phyloP scores from a whole-genome alignment of 2,329 filamentous ascomycete genomes.

The Bipolaris sorokiniana region DNA sequence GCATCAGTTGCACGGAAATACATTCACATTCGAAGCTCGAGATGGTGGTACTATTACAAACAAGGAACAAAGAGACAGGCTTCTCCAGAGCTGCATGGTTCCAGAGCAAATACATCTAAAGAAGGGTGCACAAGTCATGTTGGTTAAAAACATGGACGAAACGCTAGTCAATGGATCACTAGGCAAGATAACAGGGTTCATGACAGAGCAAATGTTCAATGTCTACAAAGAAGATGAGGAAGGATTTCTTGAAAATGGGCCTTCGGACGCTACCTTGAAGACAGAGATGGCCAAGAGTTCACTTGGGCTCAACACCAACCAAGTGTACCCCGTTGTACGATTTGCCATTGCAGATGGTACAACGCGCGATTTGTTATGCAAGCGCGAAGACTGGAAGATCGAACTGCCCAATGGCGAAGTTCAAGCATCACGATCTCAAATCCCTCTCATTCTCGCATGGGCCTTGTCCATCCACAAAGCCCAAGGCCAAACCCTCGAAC shows the following conservation, averaged over 20 bases:
- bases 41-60: slow-evolving; percentile 76
- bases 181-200: slow-evolving; percentile 83
- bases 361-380: slow-evolving; percentile 76
- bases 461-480: slow-evolving; percentile 98
- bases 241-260: slow-evolving; percentile 58
- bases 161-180: slow-evolving; percentile 92
- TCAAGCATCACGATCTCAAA: slow-evolving; percentile 77
- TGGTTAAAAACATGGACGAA: slow-evolving; percentile 99
- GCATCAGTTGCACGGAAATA: slow-evolving; percentile 70
- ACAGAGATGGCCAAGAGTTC: slow-evolving; percentile 57
- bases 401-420: slow-evolving; percentile 95
- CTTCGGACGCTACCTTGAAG: slow-evolving; percentile 48
- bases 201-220: slow-evolving; percentile 69
- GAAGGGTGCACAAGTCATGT: slow-evolving; percentile 94
- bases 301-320: slow-evolving; percentile 56
- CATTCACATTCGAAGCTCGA: slow-evolving; percentile 71
- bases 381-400: slow-evolving; percentile 92
- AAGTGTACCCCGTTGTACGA: slow-evolving; percentile 80
- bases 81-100: slow-evolving; percentile 92
- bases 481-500: slow-evolving; percentile 89
- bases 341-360: slow-evolving; percentile 83
- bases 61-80: slow-evolving; percentile 70
- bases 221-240: slow-evolving; percentile 65
- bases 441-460: slow-evolving; percentile 93
- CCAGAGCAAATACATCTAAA: slow-evolving; percentile 81